These are phyloP conservation scores for Trametes polyzona DNA, from an alignment of 1,284 basidiomycete species.

Conservation along the genomic window DNA sequence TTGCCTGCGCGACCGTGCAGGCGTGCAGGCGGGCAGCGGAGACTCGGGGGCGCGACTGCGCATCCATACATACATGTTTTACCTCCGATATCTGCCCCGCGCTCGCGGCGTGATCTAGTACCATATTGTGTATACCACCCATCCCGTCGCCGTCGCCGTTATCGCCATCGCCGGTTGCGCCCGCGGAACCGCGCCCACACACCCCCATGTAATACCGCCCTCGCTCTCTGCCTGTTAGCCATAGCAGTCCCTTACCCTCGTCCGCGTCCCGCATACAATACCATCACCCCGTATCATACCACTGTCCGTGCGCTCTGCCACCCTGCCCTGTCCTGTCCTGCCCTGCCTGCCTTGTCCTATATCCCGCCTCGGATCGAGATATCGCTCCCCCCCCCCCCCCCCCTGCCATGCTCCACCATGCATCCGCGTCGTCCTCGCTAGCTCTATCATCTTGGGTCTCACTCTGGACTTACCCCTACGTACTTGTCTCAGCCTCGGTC, in stretches of 20 bases:
- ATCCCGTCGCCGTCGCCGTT: neutral
- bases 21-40: too few species aligned
- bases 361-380: too few species aligned
- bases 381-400: neutral
- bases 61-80: neutral
- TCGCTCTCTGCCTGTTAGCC: neutral
- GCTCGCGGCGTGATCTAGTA: slow-evolving; percentile 4
- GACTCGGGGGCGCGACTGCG: neutral
- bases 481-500: neutral
- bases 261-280: neutral
- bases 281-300: neutral
- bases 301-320: neutral
- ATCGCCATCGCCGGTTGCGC: neutral
- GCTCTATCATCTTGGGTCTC: too few species aligned
- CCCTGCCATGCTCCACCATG: neutral
- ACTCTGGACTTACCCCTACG: too few species aligned
- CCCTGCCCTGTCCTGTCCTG: neutral
- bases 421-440: too few species aligned
- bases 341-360: neutral
- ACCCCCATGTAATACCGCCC: slow-evolving; percentile 7
- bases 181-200: neutral
- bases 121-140: slow-evolving; percentile 15
- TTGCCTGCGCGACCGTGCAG: too few species aligned
- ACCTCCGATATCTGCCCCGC: neutral
- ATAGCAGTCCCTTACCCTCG: neutral